Conservation (phyloP, 2,329 filamentous ascomycete species). For the Phaeosphaeriaceae sp. region DNA sequence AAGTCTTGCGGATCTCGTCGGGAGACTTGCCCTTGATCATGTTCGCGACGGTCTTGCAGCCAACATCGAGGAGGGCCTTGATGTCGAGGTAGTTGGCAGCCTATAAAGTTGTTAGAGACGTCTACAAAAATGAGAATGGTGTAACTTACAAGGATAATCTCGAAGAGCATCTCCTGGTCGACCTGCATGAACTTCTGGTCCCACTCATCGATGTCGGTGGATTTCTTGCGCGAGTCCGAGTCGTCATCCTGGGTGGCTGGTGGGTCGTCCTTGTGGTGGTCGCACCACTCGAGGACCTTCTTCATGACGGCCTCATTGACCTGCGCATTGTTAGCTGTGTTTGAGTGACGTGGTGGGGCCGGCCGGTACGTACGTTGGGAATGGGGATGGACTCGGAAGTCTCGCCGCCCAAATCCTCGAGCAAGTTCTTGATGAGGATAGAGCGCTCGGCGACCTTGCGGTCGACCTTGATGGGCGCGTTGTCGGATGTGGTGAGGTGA, state of each 20-base stretch:
- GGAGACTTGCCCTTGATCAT: slow-evolving; percentile 99
- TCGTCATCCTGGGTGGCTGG: slow-evolving; percentile 84
- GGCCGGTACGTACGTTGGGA: slow-evolving; percentile 65
- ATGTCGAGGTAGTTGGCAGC: slow-evolving; percentile 99
- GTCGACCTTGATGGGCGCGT: slow-evolving; percentile 58
- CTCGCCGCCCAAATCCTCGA: slow-evolving; percentile 82
- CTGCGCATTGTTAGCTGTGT: slow-evolving; percentile 45
- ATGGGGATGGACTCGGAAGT: slow-evolving; percentile 79
- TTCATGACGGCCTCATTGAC: slow-evolving; percentile 92
- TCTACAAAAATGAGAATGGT: neutral
- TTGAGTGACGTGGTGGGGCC: neutral
- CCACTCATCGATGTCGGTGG: slow-evolving; percentile 99
- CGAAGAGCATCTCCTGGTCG: slow-evolving; percentile 99
- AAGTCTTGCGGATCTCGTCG: slow-evolving; percentile 98
- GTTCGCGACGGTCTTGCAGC: slow-evolving; percentile 99
- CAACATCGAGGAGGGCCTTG: slow-evolving; percentile 95
- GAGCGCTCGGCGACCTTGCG: slow-evolving; percentile 88
- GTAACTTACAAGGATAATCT: slow-evolving; percentile 86
- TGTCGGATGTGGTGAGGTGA: slow-evolving; percentile 55
- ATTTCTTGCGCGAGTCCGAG: slow-evolving; percentile 94
- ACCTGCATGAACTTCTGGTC: slow-evolving; percentile 99
- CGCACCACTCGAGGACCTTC: slow-evolving; percentile 98
- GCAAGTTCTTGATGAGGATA: slow-evolving; percentile 96
- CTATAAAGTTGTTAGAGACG: slow-evolving; percentile 53
- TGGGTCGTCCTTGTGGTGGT: slow-evolving; percentile 91